A percentile compares a stretch with the other conserved stretches of the same genome.
Conservation (phyloP, 1,139 yeast genomes). For the Magnusiomyces clavatus region DNA sequence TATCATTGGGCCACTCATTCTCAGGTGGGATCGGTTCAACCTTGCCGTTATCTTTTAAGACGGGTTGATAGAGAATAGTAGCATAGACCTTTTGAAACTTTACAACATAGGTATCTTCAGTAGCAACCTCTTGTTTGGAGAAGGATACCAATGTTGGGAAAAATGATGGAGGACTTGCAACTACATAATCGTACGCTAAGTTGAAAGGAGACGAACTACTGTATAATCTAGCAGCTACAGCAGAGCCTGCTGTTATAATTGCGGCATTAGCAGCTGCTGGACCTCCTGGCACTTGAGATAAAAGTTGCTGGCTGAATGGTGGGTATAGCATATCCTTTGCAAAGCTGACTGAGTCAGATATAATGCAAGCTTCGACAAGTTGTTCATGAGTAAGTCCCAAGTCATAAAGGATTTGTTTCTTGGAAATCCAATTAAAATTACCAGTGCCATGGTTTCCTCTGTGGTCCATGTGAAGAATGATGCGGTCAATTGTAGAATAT, state of each 20-base stretch:
- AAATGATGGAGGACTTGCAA: slow-evolving; percentile 29
- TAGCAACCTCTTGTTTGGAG: slow-evolving; percentile 23
- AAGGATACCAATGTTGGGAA: slow-evolving; percentile 29
- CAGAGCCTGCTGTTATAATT: slow-evolving; percentile 35
- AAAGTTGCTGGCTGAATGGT: slow-evolving; percentile 33
- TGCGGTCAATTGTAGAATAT: slow-evolving; percentile 53
- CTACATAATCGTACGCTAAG: slow-evolving; percentile 7
- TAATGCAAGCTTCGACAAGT: slow-evolving; percentile 61
- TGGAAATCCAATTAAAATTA: slow-evolving; percentile 56
- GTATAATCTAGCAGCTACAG: slow-evolving; percentile 30
- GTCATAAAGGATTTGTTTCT: slow-evolving; percentile 50
- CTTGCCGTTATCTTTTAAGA: slow-evolving; percentile 58
- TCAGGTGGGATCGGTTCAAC: slow-evolving; percentile 48
- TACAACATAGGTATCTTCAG: slow-evolving; percentile 27
- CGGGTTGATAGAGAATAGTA: slow-evolving; percentile 55
- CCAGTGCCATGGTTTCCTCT: slow-evolving; percentile 39
- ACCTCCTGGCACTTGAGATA: slow-evolving; percentile 8
- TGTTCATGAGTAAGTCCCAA: slow-evolving; percentile 53
- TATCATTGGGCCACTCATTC: slow-evolving; percentile 58
- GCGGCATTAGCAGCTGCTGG: slow-evolving; percentile 26
- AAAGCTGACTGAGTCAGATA: slow-evolving; percentile 53
- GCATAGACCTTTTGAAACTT: slow-evolving; percentile 47
- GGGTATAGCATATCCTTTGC: slow-evolving; percentile 25
- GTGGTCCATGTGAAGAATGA: slow-evolving; percentile 66
- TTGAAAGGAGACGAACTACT: slow-evolving; percentile 18